Conservation (phyloP, 768 basidiomycete species). For the Phaeotremella skinneri region DNA sequence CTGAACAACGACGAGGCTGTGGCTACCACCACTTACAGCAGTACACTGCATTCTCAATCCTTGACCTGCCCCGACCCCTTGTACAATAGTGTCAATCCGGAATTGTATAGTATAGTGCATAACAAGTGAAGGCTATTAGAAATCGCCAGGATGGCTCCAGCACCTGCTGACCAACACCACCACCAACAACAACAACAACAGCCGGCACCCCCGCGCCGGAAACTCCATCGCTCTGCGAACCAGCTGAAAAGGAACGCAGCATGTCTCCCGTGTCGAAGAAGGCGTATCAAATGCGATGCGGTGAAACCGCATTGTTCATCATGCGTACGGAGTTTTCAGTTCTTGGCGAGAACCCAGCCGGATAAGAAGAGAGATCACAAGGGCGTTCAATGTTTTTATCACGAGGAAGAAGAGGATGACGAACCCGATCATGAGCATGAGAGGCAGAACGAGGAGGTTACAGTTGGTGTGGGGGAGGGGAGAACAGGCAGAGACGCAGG, state of each 20-base stretch:
- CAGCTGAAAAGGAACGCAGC: constrained; percentile 27
- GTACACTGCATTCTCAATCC: too few relatives aligned
- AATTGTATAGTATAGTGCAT: too few relatives aligned
- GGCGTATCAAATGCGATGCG: constrained; percentile 30
- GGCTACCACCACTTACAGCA: too few relatives aligned
- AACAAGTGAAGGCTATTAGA: too few relatives aligned
- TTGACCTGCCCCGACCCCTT: too few relatives aligned
- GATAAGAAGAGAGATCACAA: constrained; percentile 29
- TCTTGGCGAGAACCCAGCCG: constrained; percentile 28
- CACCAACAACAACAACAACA: constrained; percentile 3
- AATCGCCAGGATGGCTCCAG: too few relatives aligned
- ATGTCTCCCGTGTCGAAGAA: constrained; percentile 26
- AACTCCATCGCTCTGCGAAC: constrained; percentile 20
- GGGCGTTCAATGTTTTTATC: constrained; percentile 33
- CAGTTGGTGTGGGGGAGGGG: constrained; percentile 32
- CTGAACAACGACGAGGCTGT: too few relatives aligned
- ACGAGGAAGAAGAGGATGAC: constrained; percentile 32
- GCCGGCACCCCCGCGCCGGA: too few relatives aligned
- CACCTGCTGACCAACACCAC: neutral
- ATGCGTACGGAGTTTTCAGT: constrained; percentile 23
- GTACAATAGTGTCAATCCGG: too few relatives aligned
- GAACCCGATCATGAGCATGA: constrained; percentile 53
- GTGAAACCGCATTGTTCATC: constrained; percentile 27
- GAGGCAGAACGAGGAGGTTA: constrained; percentile 49
- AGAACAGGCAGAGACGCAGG: neutral